Evolutionary conservation across 139 green algal species (phyloP).

Genomic region (Tetratostichococcus sp.): DNA sequence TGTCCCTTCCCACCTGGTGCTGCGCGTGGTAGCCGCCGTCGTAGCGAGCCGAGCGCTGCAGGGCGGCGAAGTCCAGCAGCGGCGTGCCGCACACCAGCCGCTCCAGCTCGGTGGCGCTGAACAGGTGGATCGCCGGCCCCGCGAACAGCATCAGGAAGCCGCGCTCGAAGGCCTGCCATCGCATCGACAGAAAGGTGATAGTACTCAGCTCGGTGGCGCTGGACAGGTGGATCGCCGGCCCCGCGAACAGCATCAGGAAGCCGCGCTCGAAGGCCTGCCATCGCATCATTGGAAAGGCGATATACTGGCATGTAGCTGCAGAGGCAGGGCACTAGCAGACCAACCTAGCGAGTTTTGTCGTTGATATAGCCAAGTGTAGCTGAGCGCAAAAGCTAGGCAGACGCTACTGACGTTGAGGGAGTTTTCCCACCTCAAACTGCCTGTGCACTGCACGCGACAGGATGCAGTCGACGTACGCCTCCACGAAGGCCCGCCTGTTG

Average conservation of each 20-base stretch:
- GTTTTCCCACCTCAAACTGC: neutral
- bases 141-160: slow-evolving; percentile 84
- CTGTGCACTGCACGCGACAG: slow-evolving; percentile 59
- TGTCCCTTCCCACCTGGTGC: slow-evolving; percentile 41
- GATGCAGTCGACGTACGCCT: slow-evolving; percentile 71
- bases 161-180: slow-evolving; percentile 80
- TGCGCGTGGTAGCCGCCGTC: slow-evolving; percentile 75
- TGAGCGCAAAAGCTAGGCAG: no score
- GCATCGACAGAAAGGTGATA: neutral
- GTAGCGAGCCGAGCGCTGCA: slow-evolving; percentile 77
- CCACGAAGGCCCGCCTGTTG: slow-evolving; percentile 81
- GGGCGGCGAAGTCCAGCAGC: slow-evolving; percentile 82
- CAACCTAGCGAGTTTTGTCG: no score
- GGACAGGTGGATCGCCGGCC: slow-evolving; percentile 84
- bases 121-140: slow-evolving; percentile 82
- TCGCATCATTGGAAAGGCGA: slow-evolving; percentile 13
- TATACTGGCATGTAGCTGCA: no score
- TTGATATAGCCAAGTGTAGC: no score
- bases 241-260: slow-evolving; percentile 82
- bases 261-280: slow-evolving; percentile 83
- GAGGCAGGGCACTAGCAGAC: no score
- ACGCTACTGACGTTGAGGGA: no score
- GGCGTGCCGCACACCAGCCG: slow-evolving; percentile 86
- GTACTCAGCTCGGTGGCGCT: slow-evolving; percentile 70
- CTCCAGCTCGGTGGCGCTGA: slow-evolving; percentile 86